phyloP scores from a whole-genome alignment of 2,329 filamentous ascomycete species.

The Xylariaceae sp. region DNA sequence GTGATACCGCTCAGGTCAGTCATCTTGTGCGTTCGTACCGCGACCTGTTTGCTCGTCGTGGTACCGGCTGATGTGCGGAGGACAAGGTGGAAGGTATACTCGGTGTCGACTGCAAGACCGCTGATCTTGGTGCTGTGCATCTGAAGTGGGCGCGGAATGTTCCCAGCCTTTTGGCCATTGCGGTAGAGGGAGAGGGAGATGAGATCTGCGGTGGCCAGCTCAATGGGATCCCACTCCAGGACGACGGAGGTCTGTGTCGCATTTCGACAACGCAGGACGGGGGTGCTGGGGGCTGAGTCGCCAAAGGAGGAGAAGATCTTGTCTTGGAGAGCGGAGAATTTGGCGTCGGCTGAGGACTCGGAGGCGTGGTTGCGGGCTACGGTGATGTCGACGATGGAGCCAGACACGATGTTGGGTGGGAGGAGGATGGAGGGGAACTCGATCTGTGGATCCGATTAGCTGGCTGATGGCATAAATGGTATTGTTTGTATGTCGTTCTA shows the following conservation, averaged over 20 bases:
- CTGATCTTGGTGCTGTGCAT: conserved; percentile 97
- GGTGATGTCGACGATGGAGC: conserved; percentile 96
- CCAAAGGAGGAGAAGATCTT: conserved; percentile 87
- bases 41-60: conserved; percentile 77
- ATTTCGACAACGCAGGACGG: conserved; percentile 87
- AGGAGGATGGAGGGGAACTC: conserved; percentile 98
- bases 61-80: conserved; percentile 88
- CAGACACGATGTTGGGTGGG: conserved; percentile 89
- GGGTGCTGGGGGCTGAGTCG: conserved; percentile 70
- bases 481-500: too few relatives aligned
- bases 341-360: conserved; percentile 69
- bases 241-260: conserved; percentile 98
- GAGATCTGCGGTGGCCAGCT: conserved; percentile 87
- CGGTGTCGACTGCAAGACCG: conserved; percentile 91
- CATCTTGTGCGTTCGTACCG: conserved; percentile 95
- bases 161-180: conserved; percentile 95
- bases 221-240: conserved; percentile 95
- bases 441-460: conserved; percentile 60
- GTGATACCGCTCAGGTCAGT: conserved; percentile 95
- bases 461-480: neutral
- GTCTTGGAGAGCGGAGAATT: conserved; percentile 83
- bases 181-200: conserved; percentile 88
- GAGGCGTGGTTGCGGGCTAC: conserved; percentile 82
- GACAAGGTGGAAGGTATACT: conserved; percentile 92
- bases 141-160: conserved; percentile 81